Percentiles rank a stretch among this genome's conserved stretches.
Evolutionary conservation across 768 basidiomycete genomes (phyloP).

Genomic region (Mycena epipterygia): DNA sequence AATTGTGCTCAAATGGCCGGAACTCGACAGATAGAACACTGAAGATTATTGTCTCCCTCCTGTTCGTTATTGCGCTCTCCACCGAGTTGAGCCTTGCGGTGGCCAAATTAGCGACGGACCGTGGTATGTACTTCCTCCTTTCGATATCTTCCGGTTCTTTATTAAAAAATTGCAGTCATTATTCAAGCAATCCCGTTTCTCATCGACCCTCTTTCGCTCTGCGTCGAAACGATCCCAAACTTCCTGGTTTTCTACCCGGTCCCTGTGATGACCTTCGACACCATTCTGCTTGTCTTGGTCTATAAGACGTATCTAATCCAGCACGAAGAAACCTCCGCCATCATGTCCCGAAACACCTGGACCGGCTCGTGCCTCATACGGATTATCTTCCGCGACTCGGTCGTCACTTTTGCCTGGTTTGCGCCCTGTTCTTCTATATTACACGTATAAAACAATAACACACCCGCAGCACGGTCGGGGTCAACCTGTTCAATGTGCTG

Average conservation of each 20-base stretch:
- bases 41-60: conserved; percentile 1
- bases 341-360: too few relatives aligned
- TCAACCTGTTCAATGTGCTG: conserved; percentile 13
- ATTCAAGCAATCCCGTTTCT: conserved; percentile 3
- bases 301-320: too few relatives aligned
- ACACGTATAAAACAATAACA: too few relatives aligned
- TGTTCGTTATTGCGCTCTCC: not conserved
- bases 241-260: too few relatives aligned
- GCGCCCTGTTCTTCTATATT: too few relatives aligned
- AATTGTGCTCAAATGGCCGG: not conserved
- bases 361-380: too few relatives aligned
- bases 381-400: too few relatives aligned
- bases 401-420: too few relatives aligned
- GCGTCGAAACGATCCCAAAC: too few relatives aligned
- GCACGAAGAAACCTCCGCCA: too few relatives aligned
- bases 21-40: conserved; percentile 1
- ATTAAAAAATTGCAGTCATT: not conserved
- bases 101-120: not conserved
- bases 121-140: not conserved
- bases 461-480: conserved; percentile 21
- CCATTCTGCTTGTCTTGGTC: too few relatives aligned
- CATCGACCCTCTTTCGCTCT: conserved; percentile 11
- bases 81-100: conserved; percentile 9
- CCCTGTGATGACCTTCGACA: too few relatives aligned
- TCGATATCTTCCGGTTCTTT: not conserved